phyloP scores from a whole-genome alignment of 441 rosid genomes.

The Gossypium schwendimanii region DNA sequence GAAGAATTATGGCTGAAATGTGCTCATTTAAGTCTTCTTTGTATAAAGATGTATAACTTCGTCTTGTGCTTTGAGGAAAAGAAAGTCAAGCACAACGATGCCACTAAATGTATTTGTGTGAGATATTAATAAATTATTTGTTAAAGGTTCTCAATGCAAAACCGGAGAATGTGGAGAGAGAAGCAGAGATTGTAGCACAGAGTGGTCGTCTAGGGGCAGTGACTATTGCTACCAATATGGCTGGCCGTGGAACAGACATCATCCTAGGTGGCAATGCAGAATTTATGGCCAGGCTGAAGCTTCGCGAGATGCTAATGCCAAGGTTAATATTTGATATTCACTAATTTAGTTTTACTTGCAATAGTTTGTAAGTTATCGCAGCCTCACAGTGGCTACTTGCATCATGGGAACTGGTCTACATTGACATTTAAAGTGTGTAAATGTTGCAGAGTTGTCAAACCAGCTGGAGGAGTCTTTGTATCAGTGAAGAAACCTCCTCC shows the following conservation, averaged over 20 bases:
- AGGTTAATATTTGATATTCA: constrained; percentile 44
- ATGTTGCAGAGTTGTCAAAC: constrained; percentile 67
- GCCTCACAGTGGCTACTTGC: constrained; percentile 9
- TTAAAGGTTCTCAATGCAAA: constrained; percentile 91
- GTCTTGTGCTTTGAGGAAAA: background rate
- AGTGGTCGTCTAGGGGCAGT: constrained; percentile 97
- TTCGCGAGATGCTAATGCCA: constrained; percentile 96
- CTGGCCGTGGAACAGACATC: constrained; percentile 98
- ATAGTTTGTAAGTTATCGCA: background rate
- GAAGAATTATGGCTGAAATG: background rate
- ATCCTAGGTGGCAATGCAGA: constrained; percentile 97
- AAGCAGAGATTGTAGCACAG: constrained; percentile 98
- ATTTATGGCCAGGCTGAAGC: constrained; percentile 96
- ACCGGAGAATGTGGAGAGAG: constrained; percentile 99
- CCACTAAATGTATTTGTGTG: background rate
- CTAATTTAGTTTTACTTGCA: constrained; percentile 8
- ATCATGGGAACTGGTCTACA: background rate
- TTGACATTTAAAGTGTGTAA: background rate
- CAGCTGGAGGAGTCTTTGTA: constrained; percentile 68
- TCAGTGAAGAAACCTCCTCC: constrained; percentile 85
- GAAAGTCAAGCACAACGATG: background rate
- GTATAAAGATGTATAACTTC: background rate
- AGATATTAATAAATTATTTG: constrained; percentile 20
- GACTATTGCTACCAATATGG: constrained; percentile 97
- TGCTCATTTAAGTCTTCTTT: background rate